Percentiles rank a stretch among this genome's conserved stretches.
Conservation (phyloP, 306 rosid species). For the Dalbergia cultrata region DNA sequence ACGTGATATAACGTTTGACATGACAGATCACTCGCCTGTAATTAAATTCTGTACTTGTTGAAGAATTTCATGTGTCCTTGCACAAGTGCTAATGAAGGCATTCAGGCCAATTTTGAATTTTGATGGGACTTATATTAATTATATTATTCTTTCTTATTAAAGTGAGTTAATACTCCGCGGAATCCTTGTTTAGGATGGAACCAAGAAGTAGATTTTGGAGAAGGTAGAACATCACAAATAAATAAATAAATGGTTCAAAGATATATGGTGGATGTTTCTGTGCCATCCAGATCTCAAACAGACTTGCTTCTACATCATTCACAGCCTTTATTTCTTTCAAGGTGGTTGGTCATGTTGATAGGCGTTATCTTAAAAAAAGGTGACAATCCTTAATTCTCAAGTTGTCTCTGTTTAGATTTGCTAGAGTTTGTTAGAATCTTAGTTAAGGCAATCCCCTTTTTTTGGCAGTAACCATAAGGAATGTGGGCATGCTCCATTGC, state of each 20-base stretch:
- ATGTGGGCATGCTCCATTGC: constrained; percentile 43
- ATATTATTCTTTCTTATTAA: background rate
- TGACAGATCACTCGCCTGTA: background rate
- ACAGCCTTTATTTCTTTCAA: background rate
- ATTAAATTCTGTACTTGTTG: background rate
- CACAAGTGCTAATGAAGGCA: background rate
- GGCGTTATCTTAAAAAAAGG: constrained; percentile 43
- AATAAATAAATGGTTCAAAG: constrained; percentile 5
- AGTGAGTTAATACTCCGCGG: background rate
- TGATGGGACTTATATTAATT: background rate
- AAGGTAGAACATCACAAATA: background rate
- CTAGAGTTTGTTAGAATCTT: constrained; percentile 34
- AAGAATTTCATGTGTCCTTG: background rate
- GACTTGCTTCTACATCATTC: background rate
- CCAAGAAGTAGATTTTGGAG: background rate
- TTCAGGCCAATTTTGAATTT: background rate
- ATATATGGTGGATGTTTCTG: constrained; percentile 3
- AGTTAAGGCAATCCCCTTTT: constrained; percentile 48
- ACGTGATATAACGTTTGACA: background rate
- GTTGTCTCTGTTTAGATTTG: constrained; percentile 33
- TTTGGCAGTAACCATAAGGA: constrained; percentile 41
- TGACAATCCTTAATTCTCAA: background rate
- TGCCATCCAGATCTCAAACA: background rate
- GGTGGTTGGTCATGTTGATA: constrained; percentile 21
- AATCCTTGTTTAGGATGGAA: background rate